Percentiles rank a stretch among this genome's conserved stretches.
Evolutionary conservation across 148 eudicot species (phyloP).

Genomic region (Polygonum maritimum): DNA sequence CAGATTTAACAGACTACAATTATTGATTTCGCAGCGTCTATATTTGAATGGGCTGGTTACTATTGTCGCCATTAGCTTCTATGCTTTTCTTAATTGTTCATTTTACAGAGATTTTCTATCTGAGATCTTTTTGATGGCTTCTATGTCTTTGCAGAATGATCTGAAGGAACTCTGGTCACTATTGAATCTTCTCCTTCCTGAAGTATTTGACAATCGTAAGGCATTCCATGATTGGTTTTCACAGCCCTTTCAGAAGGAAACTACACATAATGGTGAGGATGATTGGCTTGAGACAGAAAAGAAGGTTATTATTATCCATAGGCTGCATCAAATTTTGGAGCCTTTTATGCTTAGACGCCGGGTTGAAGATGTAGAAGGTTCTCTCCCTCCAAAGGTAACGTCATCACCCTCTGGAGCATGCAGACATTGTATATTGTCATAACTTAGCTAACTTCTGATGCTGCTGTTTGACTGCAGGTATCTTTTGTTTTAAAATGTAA

Average conservation of each 20-base stretch:
- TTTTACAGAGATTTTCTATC: not conserved
- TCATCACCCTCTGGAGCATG: not conserved
- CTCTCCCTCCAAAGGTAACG: conserved; percentile 95
- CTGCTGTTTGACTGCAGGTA: conserved; percentile 43
- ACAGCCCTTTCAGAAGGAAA: conserved; percentile 91
- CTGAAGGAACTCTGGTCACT: conserved; percentile 98
- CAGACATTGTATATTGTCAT: not conserved
- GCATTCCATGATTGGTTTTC: conserved; percentile 99
- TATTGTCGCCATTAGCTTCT: not conserved
- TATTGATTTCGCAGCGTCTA: not conserved
- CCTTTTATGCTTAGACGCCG: conserved; percentile 99
- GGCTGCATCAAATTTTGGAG: conserved; percentile 96
- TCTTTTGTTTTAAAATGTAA: conserved; percentile 82
- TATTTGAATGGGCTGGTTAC: not conserved
- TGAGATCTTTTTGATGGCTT: not conserved
- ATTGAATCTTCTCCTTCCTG: conserved; percentile 94
- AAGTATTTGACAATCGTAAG: conserved; percentile 98
- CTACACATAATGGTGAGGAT: conserved; percentile 67
- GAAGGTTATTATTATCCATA: conserved; percentile 91
- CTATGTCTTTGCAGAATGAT: conserved; percentile 59
- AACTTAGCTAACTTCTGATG: conserved; percentile 21
- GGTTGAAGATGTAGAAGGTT: conserved; percentile 99
- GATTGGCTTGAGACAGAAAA: conserved; percentile 99
- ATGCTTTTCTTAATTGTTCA: not conserved
- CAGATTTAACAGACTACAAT: not conserved